Evolutionary conservation across 148 eudicot species (phyloP), one percentile per base, ranked within the genome.

Genomic region (Spergularia bocconei): DNA sequence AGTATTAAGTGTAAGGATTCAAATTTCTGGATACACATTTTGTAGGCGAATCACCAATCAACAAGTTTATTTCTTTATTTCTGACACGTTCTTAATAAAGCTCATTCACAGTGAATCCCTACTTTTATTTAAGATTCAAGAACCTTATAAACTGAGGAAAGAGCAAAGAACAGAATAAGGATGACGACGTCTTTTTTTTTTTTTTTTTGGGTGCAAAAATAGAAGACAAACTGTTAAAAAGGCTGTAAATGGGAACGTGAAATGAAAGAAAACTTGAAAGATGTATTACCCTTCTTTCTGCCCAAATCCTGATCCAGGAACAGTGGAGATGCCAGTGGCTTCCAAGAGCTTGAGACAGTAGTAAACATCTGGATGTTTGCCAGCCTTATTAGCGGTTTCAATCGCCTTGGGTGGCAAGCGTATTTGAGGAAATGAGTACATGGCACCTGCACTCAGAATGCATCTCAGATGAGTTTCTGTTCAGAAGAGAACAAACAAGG

Each of bases 231-330:
- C 2, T 2, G 36, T 29, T 29, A 29, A 29, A 29, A 29, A 29
- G 36, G 36, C 36, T 29, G 36, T 2, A 58, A 58, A 58, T n/a
- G 62, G 62, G 62, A 58, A 58, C 21, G n/a, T 58, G 8, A 19
- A n/a, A n/a, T 17, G 11, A 58, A n/a, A 58, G 20, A 58, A 20
- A n/a, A 20, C 1, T 21, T 25, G 13, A 51, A 69, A 4, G 19
- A 69, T 9, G 60, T 15, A 10, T 51, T 88, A 95, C 99, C 99
- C 99, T 78, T 95, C 98, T 83, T 90, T 92, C 82, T 95, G 96
- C n/a, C 98, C 98, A 20, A 95, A 95, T 67, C 98, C 98, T 14
- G 98, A 95, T 74, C 97, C 98, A 9, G 98, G 98, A 70, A 95
- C 97, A 36, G 98, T 95, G 69, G 98, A 95, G 67, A 95, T 95